A percentile compares a stretch with the other conserved stretches of the same genome.
Conservation (phyloP, 495 filamentous ascomycete species). For the Lentithecium fluviatile region DNA sequence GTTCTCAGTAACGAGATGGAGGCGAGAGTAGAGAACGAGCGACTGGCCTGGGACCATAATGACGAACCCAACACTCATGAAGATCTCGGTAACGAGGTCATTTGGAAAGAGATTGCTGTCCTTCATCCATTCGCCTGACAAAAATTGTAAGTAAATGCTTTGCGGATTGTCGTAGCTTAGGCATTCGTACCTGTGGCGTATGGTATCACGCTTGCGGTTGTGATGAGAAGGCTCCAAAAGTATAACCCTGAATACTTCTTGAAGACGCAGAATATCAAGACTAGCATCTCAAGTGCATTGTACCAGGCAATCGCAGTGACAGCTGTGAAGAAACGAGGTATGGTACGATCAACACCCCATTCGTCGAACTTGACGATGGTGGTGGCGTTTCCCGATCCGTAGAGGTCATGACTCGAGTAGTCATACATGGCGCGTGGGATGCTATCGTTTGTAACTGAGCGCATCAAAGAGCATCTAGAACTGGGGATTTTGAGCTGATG, state of each 20-base stretch:
- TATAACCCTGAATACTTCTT: constrained; percentile 42
- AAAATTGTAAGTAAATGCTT: too few relatives aligned
- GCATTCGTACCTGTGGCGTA: constrained; percentile 59
- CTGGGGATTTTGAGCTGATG: too few relatives aligned
- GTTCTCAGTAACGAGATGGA: constrained; percentile 58
- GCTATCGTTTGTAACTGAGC: too few relatives aligned
- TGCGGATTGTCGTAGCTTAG: constrained; percentile 5
- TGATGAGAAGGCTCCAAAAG: constrained; percentile 47
- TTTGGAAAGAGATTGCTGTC: constrained; percentile 2
- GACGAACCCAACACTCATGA: constrained; percentile 15
- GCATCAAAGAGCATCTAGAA: too few relatives aligned
- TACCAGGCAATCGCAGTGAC: constrained; percentile 46
- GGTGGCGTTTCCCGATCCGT: constrained; percentile 14
- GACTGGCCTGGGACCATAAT: constrained; percentile 48
- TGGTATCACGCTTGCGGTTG: constrained; percentile 53
- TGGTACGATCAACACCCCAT: constrained; percentile 5
- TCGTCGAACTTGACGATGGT: constrained; percentile 13
- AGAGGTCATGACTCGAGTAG: too few relatives aligned
- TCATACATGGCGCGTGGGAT: too few relatives aligned
- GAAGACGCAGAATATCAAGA: constrained; percentile 47
- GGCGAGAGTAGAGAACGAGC: constrained; percentile 63
- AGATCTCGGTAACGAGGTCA: not conserved
- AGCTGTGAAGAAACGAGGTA: constrained; percentile 11
- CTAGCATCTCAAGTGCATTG: constrained; percentile 45
- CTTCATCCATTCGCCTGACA: too few relatives aligned